A percentile compares a stretch with the other conserved stretches of the same genome.
Conservation (phyloP, 2,329 filamentous ascomycete genomes). For the Colletotrichum filicis region DNA sequence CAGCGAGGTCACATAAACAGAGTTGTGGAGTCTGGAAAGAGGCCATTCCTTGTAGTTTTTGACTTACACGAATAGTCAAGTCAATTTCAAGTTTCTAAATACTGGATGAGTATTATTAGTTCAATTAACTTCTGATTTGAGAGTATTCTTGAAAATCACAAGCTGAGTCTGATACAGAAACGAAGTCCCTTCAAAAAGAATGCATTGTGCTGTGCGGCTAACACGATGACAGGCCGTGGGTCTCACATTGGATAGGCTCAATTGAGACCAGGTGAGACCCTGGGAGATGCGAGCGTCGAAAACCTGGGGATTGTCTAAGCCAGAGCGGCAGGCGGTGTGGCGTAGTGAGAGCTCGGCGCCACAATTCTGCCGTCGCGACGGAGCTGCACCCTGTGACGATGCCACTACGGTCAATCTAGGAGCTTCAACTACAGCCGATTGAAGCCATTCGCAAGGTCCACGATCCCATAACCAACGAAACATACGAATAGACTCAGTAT, state of each 20-base stretch:
- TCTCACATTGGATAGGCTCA: not conserved
- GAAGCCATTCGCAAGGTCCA: not conserved
- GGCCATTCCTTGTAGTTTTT: not conserved
- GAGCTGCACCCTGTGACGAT: constrained; percentile 20
- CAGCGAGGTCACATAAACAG: not conserved
- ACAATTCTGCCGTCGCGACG: constrained; percentile 27
- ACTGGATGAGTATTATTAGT: not conserved
- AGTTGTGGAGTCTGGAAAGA: not conserved
- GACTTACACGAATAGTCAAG: not conserved
- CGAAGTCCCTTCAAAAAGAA: not conserved
- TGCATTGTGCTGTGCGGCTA: not conserved
- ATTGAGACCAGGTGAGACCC: not conserved
- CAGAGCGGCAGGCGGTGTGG: constrained; percentile 4
- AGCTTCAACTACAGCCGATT: constrained; percentile 1
- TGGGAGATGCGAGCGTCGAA: constrained; percentile 4
- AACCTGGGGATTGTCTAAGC: not conserved
- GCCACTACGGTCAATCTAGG: not conserved
- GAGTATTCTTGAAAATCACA: not conserved
- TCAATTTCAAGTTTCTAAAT: not conserved
- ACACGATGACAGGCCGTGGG: not conserved
- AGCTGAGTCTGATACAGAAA: not conserved
- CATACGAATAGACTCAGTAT: not conserved
- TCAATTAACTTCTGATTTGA: not conserved
- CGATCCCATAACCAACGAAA: not conserved
- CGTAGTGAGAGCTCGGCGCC: constrained; percentile 3